Base-by-base conservation (phyloP, 1,139 yeast species). In the Sugiyamaella sp. region DNA sequence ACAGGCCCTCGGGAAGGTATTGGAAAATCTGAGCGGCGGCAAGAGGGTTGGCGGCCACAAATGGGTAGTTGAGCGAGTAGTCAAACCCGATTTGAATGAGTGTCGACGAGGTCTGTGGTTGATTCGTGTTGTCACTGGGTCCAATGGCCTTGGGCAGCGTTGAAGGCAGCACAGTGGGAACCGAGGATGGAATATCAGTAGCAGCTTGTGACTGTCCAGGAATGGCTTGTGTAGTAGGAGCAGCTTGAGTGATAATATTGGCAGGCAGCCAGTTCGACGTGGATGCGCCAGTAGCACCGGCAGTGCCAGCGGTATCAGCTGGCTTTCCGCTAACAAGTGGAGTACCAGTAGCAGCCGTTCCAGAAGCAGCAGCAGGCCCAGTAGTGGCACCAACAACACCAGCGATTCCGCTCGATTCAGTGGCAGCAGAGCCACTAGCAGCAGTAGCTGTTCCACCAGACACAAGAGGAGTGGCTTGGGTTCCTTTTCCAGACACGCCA, bases 21-120 rank as follows among this genome's bases (percentile, higher is more conserved):
- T 70, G 66, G 60, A 74, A 74, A 51, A 74, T 71, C 63, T 74
- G 78, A 9, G 78, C 77, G 4, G 73, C 77, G 2, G 77, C 66
- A 21, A 74, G 58, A 10, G 77, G 74, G 58, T 73, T 66, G 33
- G 61, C 58, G 6, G 70, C 76, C 32, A 74, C 71, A 60, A 73
- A 74, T 32, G 70, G 72, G 57, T 75, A 74, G 62, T 74, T 74
- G 48, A 74, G 63, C 2, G 71, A 63, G 53, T 71, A 70, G 52
- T 67, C 66, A 61, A 74, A 75, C 0, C 77, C 78, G 53, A 74
- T 62, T 57, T 72, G 76, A 22, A 73, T 61, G 21, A 70, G 60
- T 45, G 64, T 60, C 8, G 70, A 63, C 48, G 66, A 68, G 27
- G 61, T 59, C 22, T 73, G 70, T 37, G 60, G 60, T 12, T 63